Conservation (phyloP, 768 basidiomycete genomes). For the Termitomyces sp. region DNA sequence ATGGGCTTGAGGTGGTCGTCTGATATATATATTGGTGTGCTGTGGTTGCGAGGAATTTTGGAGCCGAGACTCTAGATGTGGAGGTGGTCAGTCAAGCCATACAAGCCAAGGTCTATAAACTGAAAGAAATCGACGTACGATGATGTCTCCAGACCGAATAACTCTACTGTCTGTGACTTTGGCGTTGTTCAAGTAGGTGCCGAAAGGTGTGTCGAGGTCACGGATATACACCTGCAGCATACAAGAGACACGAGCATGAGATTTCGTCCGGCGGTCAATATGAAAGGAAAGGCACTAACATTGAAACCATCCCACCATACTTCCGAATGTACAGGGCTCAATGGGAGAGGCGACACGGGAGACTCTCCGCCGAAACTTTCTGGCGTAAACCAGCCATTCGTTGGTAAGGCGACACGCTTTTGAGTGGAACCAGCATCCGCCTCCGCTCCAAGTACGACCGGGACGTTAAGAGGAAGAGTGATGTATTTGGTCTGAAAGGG, state of each 20-base stretch:
- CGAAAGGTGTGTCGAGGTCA: slow-evolving; percentile 42
- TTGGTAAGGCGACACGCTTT: slow-evolving; percentile 19
- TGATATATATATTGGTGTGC: slow-evolving; percentile 33
- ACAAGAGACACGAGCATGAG: slow-evolving; percentile 2
- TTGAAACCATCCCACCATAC: slow-evolving; percentile 42
- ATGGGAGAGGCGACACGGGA: slow-evolving; percentile 34
- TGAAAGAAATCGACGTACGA: slow-evolving; percentile 28
- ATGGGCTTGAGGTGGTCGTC: slow-evolving; percentile 44
- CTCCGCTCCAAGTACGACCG: slow-evolving; percentile 28
- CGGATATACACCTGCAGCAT: slow-evolving; percentile 40
- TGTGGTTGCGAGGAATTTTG: slow-evolving; percentile 31
- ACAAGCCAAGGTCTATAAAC: slow-evolving; percentile 1
- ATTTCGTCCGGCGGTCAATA: not conserved
- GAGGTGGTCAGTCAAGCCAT: slow-evolving; percentile 1
- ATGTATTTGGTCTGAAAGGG: slow-evolving; percentile 34
- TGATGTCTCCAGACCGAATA: slow-evolving; percentile 37
- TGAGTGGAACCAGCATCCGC: slow-evolving; percentile 8
- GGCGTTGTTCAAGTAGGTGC: slow-evolving; percentile 45
- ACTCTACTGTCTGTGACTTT: slow-evolving; percentile 32
- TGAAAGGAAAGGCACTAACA: slow-evolving; percentile 20
- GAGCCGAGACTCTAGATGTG: slow-evolving; percentile 35
- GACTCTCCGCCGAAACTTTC: slow-evolving; percentile 15
- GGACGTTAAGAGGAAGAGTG: slow-evolving; percentile 23
- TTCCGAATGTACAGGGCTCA: slow-evolving; percentile 41
- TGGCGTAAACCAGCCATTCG: slow-evolving; percentile 43